Evolutionary conservation across 768 basidiomycete genomes (phyloP).

Genomic region (Neoboletus brunneissimus): DNA sequence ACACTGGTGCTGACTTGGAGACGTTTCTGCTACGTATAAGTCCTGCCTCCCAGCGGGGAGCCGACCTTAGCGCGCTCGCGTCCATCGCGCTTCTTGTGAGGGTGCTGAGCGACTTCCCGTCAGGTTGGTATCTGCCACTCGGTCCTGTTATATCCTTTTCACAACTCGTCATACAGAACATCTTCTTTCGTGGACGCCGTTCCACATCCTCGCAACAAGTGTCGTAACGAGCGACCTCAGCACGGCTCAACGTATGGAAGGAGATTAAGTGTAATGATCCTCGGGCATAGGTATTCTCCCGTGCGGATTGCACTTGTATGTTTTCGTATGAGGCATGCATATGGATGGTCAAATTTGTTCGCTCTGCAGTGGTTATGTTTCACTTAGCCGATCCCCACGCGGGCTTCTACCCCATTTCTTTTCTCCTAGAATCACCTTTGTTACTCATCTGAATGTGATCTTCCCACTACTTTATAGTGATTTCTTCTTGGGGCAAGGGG

Average conservation of each 20-base stretch:
- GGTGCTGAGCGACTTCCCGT: slow-evolving; percentile 56
- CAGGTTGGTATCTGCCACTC: slow-evolving; percentile 37
- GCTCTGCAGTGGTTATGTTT: background rate
- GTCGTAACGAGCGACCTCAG: slow-evolving; percentile 73
- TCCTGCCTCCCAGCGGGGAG: slow-evolving; percentile 41
- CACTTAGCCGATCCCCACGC: background rate
- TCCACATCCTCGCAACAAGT: slow-evolving; percentile 68
- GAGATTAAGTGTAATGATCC: slow-evolving; percentile 22
- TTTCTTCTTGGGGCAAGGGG: background rate
- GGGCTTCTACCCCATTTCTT: background rate
- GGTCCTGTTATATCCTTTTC: slow-evolving; percentile 6
- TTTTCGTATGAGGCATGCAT: slow-evolving; percentile 16
- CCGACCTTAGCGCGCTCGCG: slow-evolving; percentile 54
- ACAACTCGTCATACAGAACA: slow-evolving; percentile 20
- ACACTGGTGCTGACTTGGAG: slow-evolving; percentile 10
- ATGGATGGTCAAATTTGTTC: slow-evolving; percentile 6
- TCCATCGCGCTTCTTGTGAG: slow-evolving; percentile 75
- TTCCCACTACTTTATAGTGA: background rate
- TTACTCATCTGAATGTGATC: background rate
- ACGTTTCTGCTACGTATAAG: slow-evolving; percentile 17
- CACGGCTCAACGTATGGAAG: slow-evolving; percentile 65
- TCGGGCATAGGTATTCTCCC: slow-evolving; percentile 10
- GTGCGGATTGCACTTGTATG: slow-evolving; percentile 6
- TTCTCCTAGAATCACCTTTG: background rate
- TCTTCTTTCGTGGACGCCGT: slow-evolving; percentile 48